Percentiles rank a stretch among this genome's conserved stretches.
Evolutionary conservation across 345 rosid species (phyloP).

Genomic region (Hibiscus mutabilis): DNA sequence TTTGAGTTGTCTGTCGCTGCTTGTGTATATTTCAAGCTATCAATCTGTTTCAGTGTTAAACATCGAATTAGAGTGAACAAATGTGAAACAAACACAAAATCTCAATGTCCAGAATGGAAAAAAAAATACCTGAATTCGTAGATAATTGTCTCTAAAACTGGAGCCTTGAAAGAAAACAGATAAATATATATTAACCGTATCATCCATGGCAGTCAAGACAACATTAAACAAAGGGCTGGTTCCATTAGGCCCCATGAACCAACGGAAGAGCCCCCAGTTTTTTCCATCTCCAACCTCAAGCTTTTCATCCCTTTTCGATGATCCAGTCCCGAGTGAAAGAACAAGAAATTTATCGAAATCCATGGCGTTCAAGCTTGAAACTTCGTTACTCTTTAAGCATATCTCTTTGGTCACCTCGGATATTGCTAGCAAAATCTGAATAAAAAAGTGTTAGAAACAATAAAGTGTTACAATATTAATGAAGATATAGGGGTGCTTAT

Average conservation of each 20-base stretch:
- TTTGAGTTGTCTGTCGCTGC: not conserved
- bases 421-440: slow-evolving; percentile 43
- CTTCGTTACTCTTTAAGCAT: not conserved
- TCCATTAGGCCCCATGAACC: not conserved
- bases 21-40: not conserved
- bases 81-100: too few relatives aligned
- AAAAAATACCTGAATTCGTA: slow-evolving; percentile 32
- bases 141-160: slow-evolving; percentile 24
- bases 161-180: slow-evolving; percentile 24
- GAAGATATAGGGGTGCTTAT: not conserved
- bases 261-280: slow-evolving; percentile 9
- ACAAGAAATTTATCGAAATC: slow-evolving; percentile 26
- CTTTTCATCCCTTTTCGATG: slow-evolving; percentile 19
- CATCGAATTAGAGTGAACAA: not conserved
- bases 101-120: too few relatives aligned
- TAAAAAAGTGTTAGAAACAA: not conserved
- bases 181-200: slow-evolving; percentile 32
- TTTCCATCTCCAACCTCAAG: slow-evolving; percentile 29
- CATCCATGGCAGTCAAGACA: slow-evolving; percentile 38
- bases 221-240: slow-evolving; percentile 26
- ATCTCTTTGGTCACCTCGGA: slow-evolving; percentile 52
- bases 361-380: slow-evolving; percentile 16
- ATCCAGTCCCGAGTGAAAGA: slow-evolving; percentile 34
- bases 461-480: too few relatives aligned
- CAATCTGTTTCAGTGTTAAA: not conserved